Base-by-base conservation (phyloP, 371 early-diverging fungal genomes). In the Apophysomyces ossiformis region DNA sequence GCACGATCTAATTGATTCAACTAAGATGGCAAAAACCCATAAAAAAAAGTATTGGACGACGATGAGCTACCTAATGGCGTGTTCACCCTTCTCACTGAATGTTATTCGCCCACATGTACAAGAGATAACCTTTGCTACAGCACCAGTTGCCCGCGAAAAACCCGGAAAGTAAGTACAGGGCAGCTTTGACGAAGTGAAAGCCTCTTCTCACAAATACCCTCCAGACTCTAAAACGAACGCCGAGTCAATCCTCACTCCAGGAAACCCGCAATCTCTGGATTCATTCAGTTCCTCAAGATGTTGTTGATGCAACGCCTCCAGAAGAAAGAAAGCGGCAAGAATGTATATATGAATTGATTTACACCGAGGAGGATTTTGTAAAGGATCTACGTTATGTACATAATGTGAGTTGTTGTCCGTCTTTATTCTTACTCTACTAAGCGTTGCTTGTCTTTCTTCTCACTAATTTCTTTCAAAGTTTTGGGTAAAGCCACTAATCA, bases 281-380 rank as follows among this genome's bases (percentile, higher is more conserved):
- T 11, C 72, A 72, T 37, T 65, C 65, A 11, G 72, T 74, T 1
- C 70, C 74, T 7, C 60, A 64, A 7, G 68, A 66, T 11, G 64
- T 74, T n/a, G 54, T 68, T 35, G 69, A 67, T 8, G 54, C 70
- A 6, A 61, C 68, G 5, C 67, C 70, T 5, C 57, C 63, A 4
- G 69, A 82, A 37, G 96, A 96, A 72, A 82, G 85, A 65, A 93
- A 90, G 69, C 88, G 96, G 0, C 96, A 96, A 73, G 95, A 96
- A 71, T 87, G 87, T 46, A 92, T 96, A 61, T 96, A 88, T 70
- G 96, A 96, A 77, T 67, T 95, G 57, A 90, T 96, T 38, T 84
- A 91, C 57, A 93, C 92, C 5, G 96, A 95, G 73, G 86, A 87
- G 67, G 92, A 94, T 71, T 96, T 89, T 81, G 93, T 94, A 15